Evolutionary conservation across 257 asterid species (phyloP).

Genomic region (Ehretia macrophylla): DNA sequence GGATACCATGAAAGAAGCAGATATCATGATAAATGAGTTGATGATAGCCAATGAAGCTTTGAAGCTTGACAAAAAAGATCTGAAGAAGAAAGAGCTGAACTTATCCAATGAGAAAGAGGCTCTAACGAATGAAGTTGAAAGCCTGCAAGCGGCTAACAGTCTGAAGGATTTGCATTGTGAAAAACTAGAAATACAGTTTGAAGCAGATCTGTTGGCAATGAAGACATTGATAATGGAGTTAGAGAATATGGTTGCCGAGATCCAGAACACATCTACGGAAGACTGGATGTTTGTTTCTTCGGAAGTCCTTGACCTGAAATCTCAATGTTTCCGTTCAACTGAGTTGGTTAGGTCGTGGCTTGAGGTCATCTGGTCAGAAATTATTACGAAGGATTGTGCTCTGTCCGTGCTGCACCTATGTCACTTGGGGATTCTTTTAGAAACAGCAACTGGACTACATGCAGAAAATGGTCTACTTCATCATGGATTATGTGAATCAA

Average conservation of each 20-base stretch:
- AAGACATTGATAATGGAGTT: slow-evolving; percentile 50
- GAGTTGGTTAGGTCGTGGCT: slow-evolving; percentile 52
- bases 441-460: slow-evolving; percentile 70
- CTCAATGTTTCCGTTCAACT: slow-evolving; percentile 48
- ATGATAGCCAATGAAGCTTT: slow-evolving; percentile 81
- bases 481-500: slow-evolving; percentile 73
- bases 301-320: slow-evolving; percentile 45
- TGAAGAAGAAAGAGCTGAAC: slow-evolving; percentile 45
- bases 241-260: slow-evolving; percentile 52
- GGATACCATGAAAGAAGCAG: slow-evolving; percentile 85
- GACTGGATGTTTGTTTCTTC: slow-evolving; percentile 42
- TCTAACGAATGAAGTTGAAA: slow-evolving; percentile 47
- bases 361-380: slow-evolving; percentile 93
- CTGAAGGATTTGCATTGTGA: slow-evolving; percentile 45
- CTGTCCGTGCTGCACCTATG: slow-evolving; percentile 85
- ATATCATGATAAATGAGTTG: slow-evolving; percentile 80
- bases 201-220: slow-evolving; percentile 47
- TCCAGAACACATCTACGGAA: slow-evolving; percentile 40
- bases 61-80: slow-evolving; percentile 55
- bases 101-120: slow-evolving; percentile 35
- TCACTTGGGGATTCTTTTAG: slow-evolving; percentile 84
- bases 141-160: slow-evolving; percentile 48
- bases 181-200: slow-evolving; percentile 44
- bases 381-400: slow-evolving; percentile 78
- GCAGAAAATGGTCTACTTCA: slow-evolving; percentile 87